These are phyloP conservation scores for Solanum okadae DNA, from an alignment of 257 asterid genomes.

Conservation along the genomic window DNA sequence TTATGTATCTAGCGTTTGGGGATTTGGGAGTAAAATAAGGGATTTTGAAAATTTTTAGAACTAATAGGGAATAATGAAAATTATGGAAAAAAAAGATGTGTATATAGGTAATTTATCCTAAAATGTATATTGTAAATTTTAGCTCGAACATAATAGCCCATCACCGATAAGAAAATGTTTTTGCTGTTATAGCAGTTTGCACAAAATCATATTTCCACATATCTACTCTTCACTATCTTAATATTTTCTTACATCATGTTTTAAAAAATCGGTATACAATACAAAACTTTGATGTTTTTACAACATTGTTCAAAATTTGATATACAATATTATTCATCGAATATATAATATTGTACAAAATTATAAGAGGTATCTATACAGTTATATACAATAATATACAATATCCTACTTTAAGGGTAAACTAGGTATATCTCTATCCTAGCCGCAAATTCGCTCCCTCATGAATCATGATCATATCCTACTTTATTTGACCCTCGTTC, in stretches of 20 bases:
- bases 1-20: too few relatives aligned
- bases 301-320: background rate
- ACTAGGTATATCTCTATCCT: background rate
- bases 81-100: too few relatives aligned
- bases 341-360: background rate
- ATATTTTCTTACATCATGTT: background rate
- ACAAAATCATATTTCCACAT: too few relatives aligned
- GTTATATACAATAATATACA: background rate
- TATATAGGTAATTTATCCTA: too few relatives aligned
- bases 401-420: too few relatives aligned
- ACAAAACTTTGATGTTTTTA: background rate
- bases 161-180: background rate
- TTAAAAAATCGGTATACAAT: background rate
- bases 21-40: too few relatives aligned
- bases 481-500: background rate
- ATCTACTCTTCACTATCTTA: background rate
- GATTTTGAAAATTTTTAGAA: too few relatives aligned
- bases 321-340: background rate
- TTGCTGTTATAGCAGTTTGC: background rate
- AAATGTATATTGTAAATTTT: background rate
- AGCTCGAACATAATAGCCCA: background rate
- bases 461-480: background rate
- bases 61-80: too few relatives aligned
- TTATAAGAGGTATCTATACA: background rate
- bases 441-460: background rate